Conservation (phyloP, 371 early-diverging fungal species). For the Zychaea mexicana region DNA sequence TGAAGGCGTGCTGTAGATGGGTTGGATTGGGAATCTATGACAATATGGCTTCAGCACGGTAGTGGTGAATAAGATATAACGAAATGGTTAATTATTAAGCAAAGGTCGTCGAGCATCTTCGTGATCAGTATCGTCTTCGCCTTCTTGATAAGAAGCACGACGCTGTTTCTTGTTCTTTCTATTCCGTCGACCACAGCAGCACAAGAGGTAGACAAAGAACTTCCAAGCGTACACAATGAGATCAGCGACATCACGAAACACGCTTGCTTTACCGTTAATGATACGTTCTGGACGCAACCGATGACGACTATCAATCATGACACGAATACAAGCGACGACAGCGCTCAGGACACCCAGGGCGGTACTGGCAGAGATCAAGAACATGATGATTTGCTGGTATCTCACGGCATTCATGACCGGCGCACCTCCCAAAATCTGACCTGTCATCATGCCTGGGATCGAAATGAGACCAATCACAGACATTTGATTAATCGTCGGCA, state of each 20-base stretch:
- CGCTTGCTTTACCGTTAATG: conserved; percentile 22
- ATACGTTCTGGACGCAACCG: conserved; percentile 67
- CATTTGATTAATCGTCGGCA: conserved; percentile 89
- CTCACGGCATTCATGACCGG: conserved; percentile 79
- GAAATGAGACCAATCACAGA: conserved; percentile 84
- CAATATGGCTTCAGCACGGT: no score
- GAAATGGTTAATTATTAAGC: background rate
- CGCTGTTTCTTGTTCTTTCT: background rate
- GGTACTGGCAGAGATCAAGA: conserved; percentile 78
- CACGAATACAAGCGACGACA: conserved; percentile 57
- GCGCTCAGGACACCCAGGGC: conserved; percentile 65
- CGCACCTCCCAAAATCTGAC: conserved; percentile 86
- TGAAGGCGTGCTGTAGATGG: no score
- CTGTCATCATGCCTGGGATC: conserved; percentile 94
- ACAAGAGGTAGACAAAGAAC: background rate
- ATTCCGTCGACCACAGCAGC: background rate
- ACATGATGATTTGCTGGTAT: conserved; percentile 85
- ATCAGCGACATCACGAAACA: conserved; percentile 28
- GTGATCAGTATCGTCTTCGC: background rate
- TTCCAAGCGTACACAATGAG: conserved; percentile 1
- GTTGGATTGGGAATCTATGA: no score
- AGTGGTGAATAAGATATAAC: background rate
- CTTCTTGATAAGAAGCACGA: conserved; percentile 1
- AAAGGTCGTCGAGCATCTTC: conserved; percentile 9
- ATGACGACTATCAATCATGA: conserved; percentile 60